Evolutionary conservation across 176 grass and related monocot species (phyloP).

Genomic region (Bromus sterilis): DNA sequence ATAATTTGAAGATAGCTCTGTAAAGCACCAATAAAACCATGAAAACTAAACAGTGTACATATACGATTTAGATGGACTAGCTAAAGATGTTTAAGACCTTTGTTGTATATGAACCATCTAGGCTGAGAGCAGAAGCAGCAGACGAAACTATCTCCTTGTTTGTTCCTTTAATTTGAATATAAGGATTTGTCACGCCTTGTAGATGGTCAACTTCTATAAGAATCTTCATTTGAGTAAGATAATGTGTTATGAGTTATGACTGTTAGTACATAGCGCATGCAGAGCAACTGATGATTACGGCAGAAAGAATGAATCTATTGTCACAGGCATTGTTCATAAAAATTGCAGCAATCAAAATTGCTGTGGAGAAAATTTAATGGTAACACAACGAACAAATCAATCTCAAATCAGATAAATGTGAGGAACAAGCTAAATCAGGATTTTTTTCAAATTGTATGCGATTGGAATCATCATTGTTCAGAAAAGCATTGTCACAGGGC

Average conservation of each 20-base stretch:
- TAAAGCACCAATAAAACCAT: constrained; percentile 16
- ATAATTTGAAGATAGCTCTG: constrained; percentile 99
- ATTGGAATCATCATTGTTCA: neutral
- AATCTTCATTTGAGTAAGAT: constrained; percentile 54
- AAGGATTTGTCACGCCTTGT: constrained; percentile 63
- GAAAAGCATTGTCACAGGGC: neutral
- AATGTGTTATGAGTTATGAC: no score
- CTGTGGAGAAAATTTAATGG: neutral
- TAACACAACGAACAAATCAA: neutral
- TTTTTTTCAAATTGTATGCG: neutral
- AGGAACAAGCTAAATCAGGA: neutral
- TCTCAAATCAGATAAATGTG: neutral
- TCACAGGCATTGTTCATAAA: neutral
- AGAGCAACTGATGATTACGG: constrained; percentile 2
- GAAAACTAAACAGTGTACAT: neutral
- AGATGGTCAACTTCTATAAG: constrained; percentile 98
- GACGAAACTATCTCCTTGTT: constrained; percentile 83
- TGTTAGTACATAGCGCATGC: constrained; percentile 10
- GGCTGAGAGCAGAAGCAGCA: constrained; percentile 71
- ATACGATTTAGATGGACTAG: constrained; percentile 14
- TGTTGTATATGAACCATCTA: constrained; percentile 90
- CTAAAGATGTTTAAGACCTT: constrained; percentile 53
- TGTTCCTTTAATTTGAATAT: constrained; percentile 97
- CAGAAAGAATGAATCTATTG: neutral
- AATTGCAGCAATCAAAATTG: neutral